A percentile compares a stretch with the other conserved stretches of the same genome.
These are phyloP conservation scores for Brassica hybrid DNA, from an alignment of 441 rosid genomes.

Conservation along the genomic window DNA sequence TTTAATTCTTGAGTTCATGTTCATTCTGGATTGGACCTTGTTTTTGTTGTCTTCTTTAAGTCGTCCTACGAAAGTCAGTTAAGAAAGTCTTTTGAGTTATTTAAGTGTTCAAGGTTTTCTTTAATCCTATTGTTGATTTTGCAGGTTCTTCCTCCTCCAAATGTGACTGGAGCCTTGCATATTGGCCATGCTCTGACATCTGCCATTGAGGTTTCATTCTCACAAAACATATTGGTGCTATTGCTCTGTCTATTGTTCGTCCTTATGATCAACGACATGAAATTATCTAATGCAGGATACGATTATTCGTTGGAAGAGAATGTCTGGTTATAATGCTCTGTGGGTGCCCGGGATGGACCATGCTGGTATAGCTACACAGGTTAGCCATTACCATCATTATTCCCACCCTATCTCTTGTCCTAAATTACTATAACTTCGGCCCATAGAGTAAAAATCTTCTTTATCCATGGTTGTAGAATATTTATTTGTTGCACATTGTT, in stretches of 20 bases:
- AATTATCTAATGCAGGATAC: constrained; percentile 63
- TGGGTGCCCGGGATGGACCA: constrained; percentile 98
- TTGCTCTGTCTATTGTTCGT: neutral
- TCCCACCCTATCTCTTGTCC: neutral
- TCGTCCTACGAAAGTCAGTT: neutral
- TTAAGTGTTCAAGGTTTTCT: neutral
- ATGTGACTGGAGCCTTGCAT: constrained; percentile 96
- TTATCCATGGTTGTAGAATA: constrained; percentile 3
- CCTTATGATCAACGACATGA: constrained; percentile 7
- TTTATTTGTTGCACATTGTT: constrained; percentile 29
- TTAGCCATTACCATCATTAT: constrained; percentile 14
- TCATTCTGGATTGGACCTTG: constrained; percentile 9
- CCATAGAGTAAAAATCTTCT: neutral
- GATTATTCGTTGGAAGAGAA: constrained; percentile 80
- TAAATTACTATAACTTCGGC: neutral
- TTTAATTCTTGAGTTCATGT: neutral
- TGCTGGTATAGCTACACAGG: constrained; percentile 96
- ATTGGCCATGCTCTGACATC: constrained; percentile 97
- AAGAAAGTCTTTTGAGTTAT: neutral
- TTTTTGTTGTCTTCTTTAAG: constrained; percentile 7
- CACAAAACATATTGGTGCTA: constrained; percentile 15
- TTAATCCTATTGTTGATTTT: constrained; percentile 27
- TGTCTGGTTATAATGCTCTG: constrained; percentile 90
- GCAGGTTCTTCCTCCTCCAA: constrained; percentile 98
- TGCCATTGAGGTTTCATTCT: constrained; percentile 68